Percentiles rank a stretch among this genome's conserved stretches.
Conservation (phyloP, 202 grass and related monocot genomes). For the Bolboschoenoplectus hybrid region DNA sequence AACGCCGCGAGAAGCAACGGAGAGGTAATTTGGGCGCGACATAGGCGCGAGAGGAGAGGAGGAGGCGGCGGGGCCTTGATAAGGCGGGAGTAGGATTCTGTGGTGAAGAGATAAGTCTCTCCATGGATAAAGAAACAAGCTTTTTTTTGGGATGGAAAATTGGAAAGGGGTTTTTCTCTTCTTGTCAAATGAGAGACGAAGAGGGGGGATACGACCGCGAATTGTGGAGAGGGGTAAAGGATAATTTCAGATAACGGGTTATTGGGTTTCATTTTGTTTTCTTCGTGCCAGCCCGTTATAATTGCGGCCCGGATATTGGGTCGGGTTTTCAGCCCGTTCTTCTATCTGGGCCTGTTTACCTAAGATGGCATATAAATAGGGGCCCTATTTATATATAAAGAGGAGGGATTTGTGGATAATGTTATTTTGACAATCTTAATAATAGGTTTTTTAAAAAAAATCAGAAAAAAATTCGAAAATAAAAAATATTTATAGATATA, state of each 20-base stretch:
- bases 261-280: neutral
- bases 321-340: neutral
- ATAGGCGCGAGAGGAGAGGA: slow-evolving; percentile 26
- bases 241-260: slow-evolving; percentile 4
- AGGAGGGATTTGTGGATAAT: too few species aligned
- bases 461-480: too few species aligned
- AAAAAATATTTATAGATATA: too few species aligned
- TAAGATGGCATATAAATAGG: neutral
- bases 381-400: neutral
- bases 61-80: slow-evolving; percentile 22
- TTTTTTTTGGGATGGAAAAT: neutral
- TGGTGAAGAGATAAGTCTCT: slow-evolving; percentile 78
- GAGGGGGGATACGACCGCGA: neutral
- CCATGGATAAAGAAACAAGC: slow-evolving; percentile 44
- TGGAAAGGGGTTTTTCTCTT: neutral
- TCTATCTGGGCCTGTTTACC: neutral
- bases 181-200: slow-evolving; percentile 20
- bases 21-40: slow-evolving; percentile 1
- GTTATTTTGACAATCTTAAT: too few species aligned
- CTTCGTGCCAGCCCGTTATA: neutral
- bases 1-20: neutral
- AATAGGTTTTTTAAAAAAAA: too few species aligned
- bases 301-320: neutral
- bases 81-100: slow-evolving; percentile 28
- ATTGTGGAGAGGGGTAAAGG: neutral